Evolutionary conservation across 2,329 filamentous ascomycete genomes (phyloP), one percentile per base, ranked within the genome.

Genomic region (Beauveria scarabaeidicola): DNA sequence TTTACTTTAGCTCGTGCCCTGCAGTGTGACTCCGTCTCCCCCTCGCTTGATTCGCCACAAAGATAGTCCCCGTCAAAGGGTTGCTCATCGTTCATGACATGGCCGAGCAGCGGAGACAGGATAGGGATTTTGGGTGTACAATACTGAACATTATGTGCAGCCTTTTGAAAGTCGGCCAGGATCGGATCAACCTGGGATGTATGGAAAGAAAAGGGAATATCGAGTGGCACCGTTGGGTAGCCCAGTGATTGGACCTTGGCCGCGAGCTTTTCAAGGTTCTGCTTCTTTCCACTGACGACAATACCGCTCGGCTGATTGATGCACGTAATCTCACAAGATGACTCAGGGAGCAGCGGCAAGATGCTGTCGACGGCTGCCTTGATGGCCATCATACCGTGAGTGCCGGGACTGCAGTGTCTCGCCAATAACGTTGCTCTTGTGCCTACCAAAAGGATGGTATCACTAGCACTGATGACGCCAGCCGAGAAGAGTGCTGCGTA

Each of bases 301-400:
- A 86, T 90, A 71, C 90, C 88, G 59, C 84, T 78, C 0, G 84
- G 84, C 0, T 85, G 84, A 66, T 93, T 93, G 72, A 90, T 81
- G 75, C 89, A 92, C 25, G 89, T 86, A 46, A 80, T 67, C 47
- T 79, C 78, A 78, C 19, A 48, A 15, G 29, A 38, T 23, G n/a
- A 74, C 78, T 62, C 77, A 74, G 13, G 79, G 72, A 21, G 78
- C 76, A 52, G 81, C 68, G 44, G 23, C 44, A 48, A 7, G 44
- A 48, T 15, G 44, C 6, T 27, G 44, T 48, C 44, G 6, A 9
- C 21, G 44, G 21, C 3, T 32, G 47, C 27, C 17, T 50, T 50
- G 47, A 50, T 32, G 27, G 27, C 47, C 47, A 50, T 11, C 79
- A 82, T 83, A 36, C 79, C 79, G 66, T 91, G 88, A 1, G 82